Percentiles rank a stretch among this genome's conserved stretches.
Conservation (phyloP, 192 early-diverging fungal genomes). For the Mortierella claussenii region DNA sequence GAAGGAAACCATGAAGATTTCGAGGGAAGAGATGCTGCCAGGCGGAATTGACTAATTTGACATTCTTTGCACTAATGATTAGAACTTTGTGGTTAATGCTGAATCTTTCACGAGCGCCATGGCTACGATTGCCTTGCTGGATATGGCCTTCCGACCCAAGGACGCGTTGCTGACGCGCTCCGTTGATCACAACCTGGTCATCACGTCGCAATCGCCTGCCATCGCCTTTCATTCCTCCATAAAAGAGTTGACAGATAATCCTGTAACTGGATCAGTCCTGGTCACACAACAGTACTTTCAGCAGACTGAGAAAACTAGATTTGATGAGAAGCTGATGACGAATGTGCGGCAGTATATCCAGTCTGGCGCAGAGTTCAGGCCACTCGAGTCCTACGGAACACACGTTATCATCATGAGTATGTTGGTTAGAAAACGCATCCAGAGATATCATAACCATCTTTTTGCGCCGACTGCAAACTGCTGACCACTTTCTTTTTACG, state of each 20-base stretch:
- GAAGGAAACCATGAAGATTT: no score
- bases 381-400: constrained; percentile 40
- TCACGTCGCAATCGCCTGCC: constrained; percentile 47
- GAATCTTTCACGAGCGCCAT: constrained; percentile 53
- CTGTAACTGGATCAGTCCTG: constrained; percentile 27
- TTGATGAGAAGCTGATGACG: constrained; percentile 10
- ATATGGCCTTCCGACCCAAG: constrained; percentile 45
- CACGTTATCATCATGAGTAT: constrained; percentile 50
- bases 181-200: constrained; percentile 24
- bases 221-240: constrained; percentile 57
- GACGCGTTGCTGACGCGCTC: constrained; percentile 19
- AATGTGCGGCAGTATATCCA: constrained; percentile 31
- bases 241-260: constrained; percentile 30
- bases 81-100: constrained; percentile 56
- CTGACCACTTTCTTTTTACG: no score
- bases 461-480: no score
- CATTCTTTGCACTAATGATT: background rate
- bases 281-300: constrained; percentile 45
- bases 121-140: constrained; percentile 54
- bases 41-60: no score
- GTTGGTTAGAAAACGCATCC: background rate
- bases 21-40: no score
- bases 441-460: background rate
- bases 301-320: constrained; percentile 19
- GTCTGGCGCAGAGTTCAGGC: constrained; percentile 26